phyloP scores from a whole-genome alignment of 192 early-diverging fungal species.

The Gigaspora rosea region DNA sequence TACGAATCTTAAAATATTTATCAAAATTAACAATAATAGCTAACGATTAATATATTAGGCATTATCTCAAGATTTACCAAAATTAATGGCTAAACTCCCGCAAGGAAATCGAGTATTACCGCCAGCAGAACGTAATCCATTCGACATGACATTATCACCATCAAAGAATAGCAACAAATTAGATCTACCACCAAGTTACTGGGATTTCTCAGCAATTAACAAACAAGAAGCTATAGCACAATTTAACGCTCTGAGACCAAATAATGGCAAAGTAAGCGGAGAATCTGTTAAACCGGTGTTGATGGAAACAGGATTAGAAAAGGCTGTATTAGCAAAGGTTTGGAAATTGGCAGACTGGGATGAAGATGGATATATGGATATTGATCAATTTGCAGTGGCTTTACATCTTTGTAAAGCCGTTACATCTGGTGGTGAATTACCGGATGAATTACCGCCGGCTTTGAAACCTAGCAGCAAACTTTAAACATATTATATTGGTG shows the following conservation, averaged over 20 bases:
- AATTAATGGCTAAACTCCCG: constrained; percentile 78
- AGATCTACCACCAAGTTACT: constrained; percentile 50
- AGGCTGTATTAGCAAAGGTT: constrained; percentile 65
- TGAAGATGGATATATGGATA: constrained; percentile 76
- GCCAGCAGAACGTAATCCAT: constrained; percentile 59
- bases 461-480: constrained; percentile 41
- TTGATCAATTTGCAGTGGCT: constrained; percentile 82
- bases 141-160: constrained; percentile 31
- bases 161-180: constrained; percentile 18
- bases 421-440: constrained; percentile 47
- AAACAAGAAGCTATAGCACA: constrained; percentile 47
- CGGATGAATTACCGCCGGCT: constrained; percentile 47
- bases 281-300: constrained; percentile 58
- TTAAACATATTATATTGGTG: not conserved
- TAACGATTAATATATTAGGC: constrained; percentile 46
- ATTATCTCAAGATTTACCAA: constrained; percentile 69
- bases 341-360: constrained; percentile 83
- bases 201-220: constrained; percentile 58
- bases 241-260: constrained; percentile 53
- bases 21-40: too few species aligned
- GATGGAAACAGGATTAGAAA: constrained; percentile 66
- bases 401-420: constrained; percentile 67
- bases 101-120: constrained; percentile 72
- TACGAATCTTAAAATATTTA: not conserved
- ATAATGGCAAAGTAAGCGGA: constrained; percentile 61